A percentile compares a stretch with the other conserved stretches of the same genome.
phyloP scores from a whole-genome alignment of 495 filamentous ascomycete genomes.

The Lepidopterella palustris region DNA sequence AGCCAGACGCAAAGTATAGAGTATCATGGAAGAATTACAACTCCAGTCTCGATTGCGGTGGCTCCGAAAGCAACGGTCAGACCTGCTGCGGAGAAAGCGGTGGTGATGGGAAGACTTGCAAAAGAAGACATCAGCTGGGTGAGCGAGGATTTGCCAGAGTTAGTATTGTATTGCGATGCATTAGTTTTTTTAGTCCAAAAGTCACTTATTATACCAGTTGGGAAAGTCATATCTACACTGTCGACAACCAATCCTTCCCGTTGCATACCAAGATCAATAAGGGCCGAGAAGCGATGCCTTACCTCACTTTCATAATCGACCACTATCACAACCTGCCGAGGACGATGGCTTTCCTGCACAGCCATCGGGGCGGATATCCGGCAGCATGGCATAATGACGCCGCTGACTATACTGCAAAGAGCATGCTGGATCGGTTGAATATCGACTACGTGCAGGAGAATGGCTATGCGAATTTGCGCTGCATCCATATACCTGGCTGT shows the following conservation, averaged over 20 bases:
- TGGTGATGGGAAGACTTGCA: slow-evolving; percentile 1
- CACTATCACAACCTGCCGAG: slow-evolving; percentile 45
- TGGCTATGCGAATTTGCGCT: slow-evolving; percentile 49
- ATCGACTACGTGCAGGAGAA: slow-evolving; percentile 39
- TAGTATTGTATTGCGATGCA: neutral
- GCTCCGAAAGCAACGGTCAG: neutral
- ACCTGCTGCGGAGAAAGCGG: neutral
- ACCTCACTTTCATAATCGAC: slow-evolving; percentile 49
- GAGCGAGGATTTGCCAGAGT: neutral
- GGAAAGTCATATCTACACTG: slow-evolving; percentile 40
- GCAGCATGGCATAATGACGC: slow-evolving; percentile 44
- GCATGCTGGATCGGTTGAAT: slow-evolving; percentile 36
- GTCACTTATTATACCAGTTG: neutral
- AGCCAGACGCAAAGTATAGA: neutral
- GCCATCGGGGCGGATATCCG: slow-evolving; percentile 40
- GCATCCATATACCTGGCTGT: slow-evolving; percentile 43
- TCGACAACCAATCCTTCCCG: slow-evolving; percentile 37
- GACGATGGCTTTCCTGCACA: slow-evolving; percentile 46
- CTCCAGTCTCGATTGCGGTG: neutral
- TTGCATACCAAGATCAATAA: slow-evolving; percentile 50
- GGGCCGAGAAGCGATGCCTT: slow-evolving; percentile 53
- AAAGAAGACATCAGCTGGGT: neutral
- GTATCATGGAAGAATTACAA: neutral
- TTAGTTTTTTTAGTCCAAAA: neutral
- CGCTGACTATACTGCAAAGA: slow-evolving; percentile 31